Percentiles rank a stretch among this genome's conserved stretches.
These are phyloP conservation scores for Imleria badia DNA, from an alignment of 768 basidiomycete species.

Conservation along the genomic window DNA sequence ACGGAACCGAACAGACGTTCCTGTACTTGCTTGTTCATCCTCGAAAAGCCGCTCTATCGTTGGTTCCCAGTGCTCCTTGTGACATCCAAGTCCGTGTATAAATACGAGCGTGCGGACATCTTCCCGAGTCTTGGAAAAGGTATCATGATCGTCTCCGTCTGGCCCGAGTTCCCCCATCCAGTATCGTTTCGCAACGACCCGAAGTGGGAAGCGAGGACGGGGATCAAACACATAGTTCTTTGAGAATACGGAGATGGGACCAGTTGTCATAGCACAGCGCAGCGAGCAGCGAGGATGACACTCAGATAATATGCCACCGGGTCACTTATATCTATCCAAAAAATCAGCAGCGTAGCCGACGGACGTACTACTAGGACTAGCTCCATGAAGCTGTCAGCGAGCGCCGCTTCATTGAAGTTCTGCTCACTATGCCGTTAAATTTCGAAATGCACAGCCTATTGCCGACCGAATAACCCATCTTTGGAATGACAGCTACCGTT, in stretches of 20 bases:
- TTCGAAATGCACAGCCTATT: too few species aligned
- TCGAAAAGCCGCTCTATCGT: slow-evolving; percentile 1
- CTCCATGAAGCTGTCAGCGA: too few species aligned
- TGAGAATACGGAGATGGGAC: neutral
- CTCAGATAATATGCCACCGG: neutral
- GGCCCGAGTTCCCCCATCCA: neutral
- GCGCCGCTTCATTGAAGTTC: too few species aligned
- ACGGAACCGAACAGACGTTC: neutral
- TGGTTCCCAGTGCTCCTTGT: slow-evolving; percentile 14
- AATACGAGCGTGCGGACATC: slow-evolving; percentile 3
- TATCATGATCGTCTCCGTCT: neutral
- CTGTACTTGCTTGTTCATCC: neutral
- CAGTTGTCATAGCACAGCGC: neutral
- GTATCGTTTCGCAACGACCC: slow-evolving; percentile 9
- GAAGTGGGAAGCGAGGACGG: slow-evolving; percentile 9
- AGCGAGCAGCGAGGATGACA: too few species aligned
- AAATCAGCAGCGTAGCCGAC: too few species aligned
- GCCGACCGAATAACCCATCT: too few species aligned
- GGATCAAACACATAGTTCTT: slow-evolving; percentile 9
- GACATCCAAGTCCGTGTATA: neutral
- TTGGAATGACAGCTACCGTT: too few species aligned
- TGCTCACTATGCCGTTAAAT: too few species aligned
- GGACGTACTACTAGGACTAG: too few species aligned
- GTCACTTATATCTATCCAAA: neutral
- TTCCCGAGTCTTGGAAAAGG: neutral